phyloP scores from a whole-genome alignment of 2,329 filamentous ascomycete species.

The Colletotrichum filicis region DNA sequence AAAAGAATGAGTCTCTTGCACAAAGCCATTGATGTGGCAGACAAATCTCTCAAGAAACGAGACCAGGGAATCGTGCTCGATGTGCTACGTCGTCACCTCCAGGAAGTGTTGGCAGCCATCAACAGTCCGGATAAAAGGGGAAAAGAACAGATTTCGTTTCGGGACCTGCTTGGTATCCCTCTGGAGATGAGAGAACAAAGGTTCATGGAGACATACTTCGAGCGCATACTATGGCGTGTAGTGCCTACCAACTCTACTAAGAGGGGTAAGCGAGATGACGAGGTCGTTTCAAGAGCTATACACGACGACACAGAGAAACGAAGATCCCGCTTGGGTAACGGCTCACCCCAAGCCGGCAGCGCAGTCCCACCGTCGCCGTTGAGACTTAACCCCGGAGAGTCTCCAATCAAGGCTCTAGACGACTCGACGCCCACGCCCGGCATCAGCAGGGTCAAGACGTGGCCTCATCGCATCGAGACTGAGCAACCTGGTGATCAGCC shows the following conservation, averaged over 20 bases:
- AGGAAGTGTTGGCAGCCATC: slow-evolving; percentile 58
- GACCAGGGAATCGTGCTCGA: slow-evolving; percentile 51
- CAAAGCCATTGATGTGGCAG: slow-evolving; percentile 19
- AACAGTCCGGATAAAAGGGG: slow-evolving; percentile 44
- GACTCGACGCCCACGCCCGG: neutral
- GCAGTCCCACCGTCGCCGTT: neutral
- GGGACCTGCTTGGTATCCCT: neutral
- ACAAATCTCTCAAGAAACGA: slow-evolving; percentile 36
- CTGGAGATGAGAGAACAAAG: slow-evolving; percentile 19
- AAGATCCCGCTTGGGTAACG: neutral
- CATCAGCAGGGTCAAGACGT: neutral
- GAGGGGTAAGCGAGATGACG: neutral
- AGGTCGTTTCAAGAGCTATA: slow-evolving; percentile 12
- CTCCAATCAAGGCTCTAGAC: neutral
- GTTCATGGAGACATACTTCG: slow-evolving; percentile 28
- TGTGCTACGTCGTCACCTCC: slow-evolving; percentile 60
- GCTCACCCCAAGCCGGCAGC: neutral
- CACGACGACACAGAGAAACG: slow-evolving; percentile 3
- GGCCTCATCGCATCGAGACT: neutral
- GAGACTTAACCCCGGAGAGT: neutral
- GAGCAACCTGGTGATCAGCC: neutral
- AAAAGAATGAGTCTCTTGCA: neutral
- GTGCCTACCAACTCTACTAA: neutral
- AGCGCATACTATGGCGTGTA: neutral
- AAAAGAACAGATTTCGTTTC: neutral